Evolutionary conservation across 768 basidiomycete species (phyloP), one percentile per base, ranked within the genome.

Genomic region (Hebeloma cylindrosporum): DNA sequence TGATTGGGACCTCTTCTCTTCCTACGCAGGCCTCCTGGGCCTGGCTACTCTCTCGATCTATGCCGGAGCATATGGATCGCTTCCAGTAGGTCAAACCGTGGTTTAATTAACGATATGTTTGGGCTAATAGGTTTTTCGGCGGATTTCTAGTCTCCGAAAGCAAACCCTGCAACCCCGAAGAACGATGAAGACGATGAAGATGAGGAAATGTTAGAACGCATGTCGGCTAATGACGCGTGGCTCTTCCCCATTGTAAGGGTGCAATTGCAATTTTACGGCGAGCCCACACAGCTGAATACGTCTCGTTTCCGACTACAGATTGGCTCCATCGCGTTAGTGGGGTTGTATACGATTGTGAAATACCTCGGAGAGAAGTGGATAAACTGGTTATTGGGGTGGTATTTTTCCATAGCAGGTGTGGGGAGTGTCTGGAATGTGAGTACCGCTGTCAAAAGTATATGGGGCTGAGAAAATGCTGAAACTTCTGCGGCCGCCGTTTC

Each of bases 281-380:
- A 14, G 18, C 18, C 11, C 17, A 8, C 25, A 23, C 21, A n/a
- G 25, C 11, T 37, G 23, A 18, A 23, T 17, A 40, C 38, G 16
- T 29, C 35, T 43, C n/a, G 13, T 21, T 48, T 25, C 20, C n/a
- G n/a, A n/a, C n/a, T 8, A 27, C 51, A 88, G 85, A 66, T 85
- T 47, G 91, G 88, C 4, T 90, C 88, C 1, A 71, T 70, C 5
- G 75, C 75, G 23, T 70, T 95, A 22, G 68, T 88, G 51, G 78
- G 82, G 4, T 61, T 93, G 49, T 93, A 86, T 56, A 49, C 77
- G 43, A 62, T 87, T 20, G 73, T 95, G 44, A 85, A 80, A 57
- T 91, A 83, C 60, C 65, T 87, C 40, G 89, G 90, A 23, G 80
- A 77, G 53, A 80, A 82, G 46, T 89, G 88, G 84, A 80, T 95